Evolutionary conservation across 2,329 filamentous ascomycete genomes (phyloP).

Genomic region (Fusarium sp.): DNA sequence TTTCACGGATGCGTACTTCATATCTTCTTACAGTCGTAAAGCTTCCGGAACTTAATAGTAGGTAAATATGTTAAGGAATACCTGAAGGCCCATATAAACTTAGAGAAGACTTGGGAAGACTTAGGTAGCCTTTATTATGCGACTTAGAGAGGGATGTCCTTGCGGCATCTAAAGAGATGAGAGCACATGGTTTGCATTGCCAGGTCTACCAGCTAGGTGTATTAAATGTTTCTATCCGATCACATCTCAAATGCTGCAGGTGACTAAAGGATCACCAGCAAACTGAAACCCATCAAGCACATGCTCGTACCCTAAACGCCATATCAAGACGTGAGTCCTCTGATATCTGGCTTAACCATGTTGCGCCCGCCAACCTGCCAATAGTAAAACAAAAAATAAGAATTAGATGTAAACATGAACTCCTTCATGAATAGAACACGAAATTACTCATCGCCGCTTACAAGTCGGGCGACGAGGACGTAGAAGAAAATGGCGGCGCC

Average conservation of each 20-base stretch:
- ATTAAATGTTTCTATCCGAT: conserved; percentile 26
- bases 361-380: conserved; percentile 29
- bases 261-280: conserved; percentile 3
- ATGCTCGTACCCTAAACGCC: conserved; percentile 40
- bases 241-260: conserved; percentile 10
- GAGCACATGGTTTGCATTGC: conserved; percentile 3
- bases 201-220: conserved; percentile 9
- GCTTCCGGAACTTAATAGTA: too few relatives aligned
- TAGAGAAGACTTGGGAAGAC: too few relatives aligned
- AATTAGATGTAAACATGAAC: conserved; percentile 10
- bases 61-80: too few relatives aligned
- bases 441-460: conserved; percentile 61
- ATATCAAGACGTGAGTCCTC: conserved; percentile 40
- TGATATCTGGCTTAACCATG: conserved; percentile 35
- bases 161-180: too few relatives aligned
- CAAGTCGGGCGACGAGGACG: conserved; percentile 80
- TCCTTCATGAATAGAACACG: conserved; percentile 1
- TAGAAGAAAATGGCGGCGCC: conserved; percentile 81
- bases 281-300: conserved; percentile 1
- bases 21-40: too few relatives aligned
- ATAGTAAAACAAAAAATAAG: conserved; percentile 19
- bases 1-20: background rate
- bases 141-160: too few relatives aligned
- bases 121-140: too few relatives aligned
- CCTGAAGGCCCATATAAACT: too few relatives aligned